Evolutionary conservation across 2,329 filamentous ascomycete genomes (phyloP).

Genomic region (Fusarium algeriense): DNA sequence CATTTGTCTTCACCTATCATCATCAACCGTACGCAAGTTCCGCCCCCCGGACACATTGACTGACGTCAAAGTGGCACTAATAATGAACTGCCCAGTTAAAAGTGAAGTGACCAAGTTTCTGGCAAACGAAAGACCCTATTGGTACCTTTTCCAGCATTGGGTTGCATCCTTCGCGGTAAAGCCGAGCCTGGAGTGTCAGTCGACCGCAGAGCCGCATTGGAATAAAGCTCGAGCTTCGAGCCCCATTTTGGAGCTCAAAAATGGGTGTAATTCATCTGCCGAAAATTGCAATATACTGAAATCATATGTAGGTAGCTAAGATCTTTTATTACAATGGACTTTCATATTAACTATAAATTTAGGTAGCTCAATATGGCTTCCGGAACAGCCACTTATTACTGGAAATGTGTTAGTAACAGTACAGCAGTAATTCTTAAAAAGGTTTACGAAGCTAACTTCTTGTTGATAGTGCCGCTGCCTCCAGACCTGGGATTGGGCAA

Average conservation of each 20-base stretch:
- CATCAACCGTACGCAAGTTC: not conserved
- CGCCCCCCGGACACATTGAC: constrained; percentile 1
- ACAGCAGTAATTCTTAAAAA: not conserved
- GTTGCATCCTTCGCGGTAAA: constrained; percentile 3
- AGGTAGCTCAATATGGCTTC: constrained; percentile 2
- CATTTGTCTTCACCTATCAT: not conserved
- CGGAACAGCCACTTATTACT: not conserved
- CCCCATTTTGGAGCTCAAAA: not conserved
- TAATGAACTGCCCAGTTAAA: not conserved
- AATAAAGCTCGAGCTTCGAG: constrained; percentile 10
- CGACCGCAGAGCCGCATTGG: constrained; percentile 18
- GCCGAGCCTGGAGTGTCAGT: not conserved
- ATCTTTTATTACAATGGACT: not conserved
- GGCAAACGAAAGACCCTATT: not conserved
- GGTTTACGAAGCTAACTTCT: not conserved
- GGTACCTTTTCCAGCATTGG: not conserved
- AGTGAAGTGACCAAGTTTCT: not conserved
- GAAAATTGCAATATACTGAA: not conserved
- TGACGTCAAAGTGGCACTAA: constrained; percentile 5
- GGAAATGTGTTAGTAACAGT: constrained; percentile 5
- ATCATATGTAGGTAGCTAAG: not conserved
- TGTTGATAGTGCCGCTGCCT: not conserved
- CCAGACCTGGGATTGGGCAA: constrained; percentile 1
- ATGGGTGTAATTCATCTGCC: not conserved
- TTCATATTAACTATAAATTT: not conserved